Percentiles rank a stretch among this genome's conserved stretches.
Conservation (phyloP, 169 alveolate genomes). For the Plasmodium berghei region DNA sequence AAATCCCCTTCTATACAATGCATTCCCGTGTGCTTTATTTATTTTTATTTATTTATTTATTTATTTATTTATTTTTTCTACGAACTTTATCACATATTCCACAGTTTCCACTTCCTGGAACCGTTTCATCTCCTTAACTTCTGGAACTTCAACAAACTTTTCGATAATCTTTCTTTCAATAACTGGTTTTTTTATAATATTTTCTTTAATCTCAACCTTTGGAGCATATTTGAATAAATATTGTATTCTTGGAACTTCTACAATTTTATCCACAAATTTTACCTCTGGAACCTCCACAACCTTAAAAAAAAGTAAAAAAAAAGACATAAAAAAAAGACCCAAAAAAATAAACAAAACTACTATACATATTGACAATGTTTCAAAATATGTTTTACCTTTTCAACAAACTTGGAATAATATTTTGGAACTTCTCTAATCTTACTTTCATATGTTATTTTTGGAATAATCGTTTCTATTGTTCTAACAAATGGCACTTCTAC, state of each 20-base stretch:
- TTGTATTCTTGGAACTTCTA: constrained; percentile 86
- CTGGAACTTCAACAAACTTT: constrained; percentile 86
- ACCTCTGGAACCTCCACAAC: constrained; percentile 89
- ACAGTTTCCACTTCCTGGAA: constrained; percentile 84
- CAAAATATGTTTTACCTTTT: constrained; percentile 75
- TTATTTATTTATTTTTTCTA: too few species aligned
- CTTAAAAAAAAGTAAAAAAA: constrained; percentile 25
- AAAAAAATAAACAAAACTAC: neutral
- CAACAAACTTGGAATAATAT: constrained; percentile 85
- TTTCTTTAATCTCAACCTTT: constrained; percentile 87
- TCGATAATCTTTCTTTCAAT: constrained; percentile 86
- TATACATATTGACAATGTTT: neutral
- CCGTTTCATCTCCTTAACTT: constrained; percentile 83
- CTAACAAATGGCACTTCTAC: constrained; percentile 88
- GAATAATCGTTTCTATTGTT: constrained; percentile 86
- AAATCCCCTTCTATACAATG: neutral
- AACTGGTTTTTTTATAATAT: constrained; percentile 85
- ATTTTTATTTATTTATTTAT: neutral
- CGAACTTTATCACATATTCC: constrained; percentile 84
- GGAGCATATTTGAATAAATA: constrained; percentile 86
- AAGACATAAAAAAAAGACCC: neutral
- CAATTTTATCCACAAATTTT: constrained; percentile 86
- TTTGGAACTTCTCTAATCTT: constrained; percentile 88
- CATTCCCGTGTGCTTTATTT: neutral
- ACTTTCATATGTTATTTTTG: constrained; percentile 87